These are phyloP conservation scores for Starmerella khaoyaiensis DNA, from an alignment of 805 yeast genomes.

Conservation along the genomic window DNA sequence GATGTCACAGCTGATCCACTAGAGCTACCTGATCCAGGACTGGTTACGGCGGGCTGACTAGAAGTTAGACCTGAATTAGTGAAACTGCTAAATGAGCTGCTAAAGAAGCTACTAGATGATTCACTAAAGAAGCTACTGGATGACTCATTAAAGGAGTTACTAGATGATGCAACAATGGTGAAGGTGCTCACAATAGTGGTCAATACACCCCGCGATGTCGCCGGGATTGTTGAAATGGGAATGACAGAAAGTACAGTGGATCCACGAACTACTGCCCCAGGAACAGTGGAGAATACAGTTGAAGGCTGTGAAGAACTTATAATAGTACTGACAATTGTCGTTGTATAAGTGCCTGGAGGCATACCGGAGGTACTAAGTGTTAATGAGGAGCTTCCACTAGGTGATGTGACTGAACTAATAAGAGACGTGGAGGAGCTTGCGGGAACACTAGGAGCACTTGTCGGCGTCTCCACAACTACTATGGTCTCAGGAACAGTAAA, in stretches of 20 bases:
- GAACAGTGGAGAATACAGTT: conserved; percentile 9
- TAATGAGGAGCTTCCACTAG: neutral
- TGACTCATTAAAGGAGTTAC: too few relatives aligned
- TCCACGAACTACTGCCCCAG: conserved; percentile 13
- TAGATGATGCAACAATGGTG: too few relatives aligned
- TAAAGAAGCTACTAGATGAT: too few relatives aligned
- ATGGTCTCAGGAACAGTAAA: neutral
- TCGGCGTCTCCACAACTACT: conserved; percentile 1
- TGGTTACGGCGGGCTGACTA: too few relatives aligned
- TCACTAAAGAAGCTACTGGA: too few relatives aligned
- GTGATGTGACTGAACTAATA: too few relatives aligned
- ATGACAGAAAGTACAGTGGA: neutral
- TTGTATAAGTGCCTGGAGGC: conserved; percentile 6
- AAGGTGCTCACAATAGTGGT: neutral
- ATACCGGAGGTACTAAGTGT: conserved; percentile 7
- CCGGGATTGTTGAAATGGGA: conserved; percentile 1
- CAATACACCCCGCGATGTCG: neutral
- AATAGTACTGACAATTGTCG: conserved; percentile 1
- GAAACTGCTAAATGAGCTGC: too few relatives aligned
- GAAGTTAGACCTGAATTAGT: too few relatives aligned
- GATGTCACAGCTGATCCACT: too few relatives aligned
- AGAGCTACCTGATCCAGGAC: too few relatives aligned
- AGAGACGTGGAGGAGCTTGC: too few relatives aligned
- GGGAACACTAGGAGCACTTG: neutral
- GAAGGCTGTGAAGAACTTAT: conserved; percentile 3